Base-by-base conservation (phyloP, 371 early-diverging fungal species). In the Mortierella sp. region DNA sequence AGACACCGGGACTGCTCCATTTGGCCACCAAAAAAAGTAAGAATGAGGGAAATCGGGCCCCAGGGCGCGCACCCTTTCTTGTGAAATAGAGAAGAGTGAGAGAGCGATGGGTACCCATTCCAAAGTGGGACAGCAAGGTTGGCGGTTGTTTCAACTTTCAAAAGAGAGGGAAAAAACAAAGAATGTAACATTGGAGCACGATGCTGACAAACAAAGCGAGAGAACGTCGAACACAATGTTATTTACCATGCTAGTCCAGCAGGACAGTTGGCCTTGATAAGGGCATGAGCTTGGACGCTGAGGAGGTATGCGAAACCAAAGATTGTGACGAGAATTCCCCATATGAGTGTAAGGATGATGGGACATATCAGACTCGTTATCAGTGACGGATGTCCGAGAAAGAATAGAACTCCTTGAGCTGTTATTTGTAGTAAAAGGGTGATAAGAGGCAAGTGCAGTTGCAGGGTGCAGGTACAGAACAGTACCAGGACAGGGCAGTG, bases 231-330 rank as follows among this genome's bases (percentile, higher is more conserved):
- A 1, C n/a, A n/a, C n/a, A n/a, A 39, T 31, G 26, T 50, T n/a
- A 40, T 31, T 53, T 77, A 81, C 91, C 91, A 91, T 19, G 91
- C 91, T 5, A 90, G 72, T 77, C 90, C 90, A 8, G 84, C 86
- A 7, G 91, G 91, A 68, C 90, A 91, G 40, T 89, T 79, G 29
- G 84, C 90, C n/a, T 71, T 44, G 43, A 90, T 89, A 19, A 91
- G 82, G 0, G 91, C 91, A 74, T 90, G 88, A 0, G 90, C 90
- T 76, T 91, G 91, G 6, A 89, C 41, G 11, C 77, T 66, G 39
- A 81, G 74, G 10, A 81, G 68, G 7, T 65, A 81, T 34, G 74
- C 82, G 37, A 81, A 81, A 31, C 70, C 82, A 67, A 81, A 81
- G 31, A 74, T 58, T 34, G 74, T 34, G n/a, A 29, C 74, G 34